Percentiles rank a stretch among this genome's conserved stretches.
Conservation (phyloP, 1,284 basidiomycete species). For the Somion occarium region DNA sequence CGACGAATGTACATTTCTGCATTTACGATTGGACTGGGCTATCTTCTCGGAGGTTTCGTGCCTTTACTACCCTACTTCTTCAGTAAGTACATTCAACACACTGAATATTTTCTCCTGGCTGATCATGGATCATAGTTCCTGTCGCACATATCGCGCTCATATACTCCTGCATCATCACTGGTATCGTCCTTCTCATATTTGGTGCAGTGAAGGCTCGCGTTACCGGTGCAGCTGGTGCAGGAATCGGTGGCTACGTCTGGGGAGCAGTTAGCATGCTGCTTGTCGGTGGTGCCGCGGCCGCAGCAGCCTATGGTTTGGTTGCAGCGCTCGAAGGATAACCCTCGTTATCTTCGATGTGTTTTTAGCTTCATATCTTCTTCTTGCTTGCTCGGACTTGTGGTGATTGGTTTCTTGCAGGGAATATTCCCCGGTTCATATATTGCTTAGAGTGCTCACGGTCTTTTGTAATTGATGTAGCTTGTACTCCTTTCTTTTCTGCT, state of each 20-base stretch:
- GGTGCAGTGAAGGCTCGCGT: constrained; percentile 88
- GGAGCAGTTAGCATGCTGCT: constrained; percentile 88
- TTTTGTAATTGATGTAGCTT: background rate
- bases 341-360: background rate
- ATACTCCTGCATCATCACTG: constrained; percentile 76
- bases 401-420: background rate
- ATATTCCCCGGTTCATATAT: background rate
- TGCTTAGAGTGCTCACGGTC: background rate
- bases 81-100: constrained; percentile 34
- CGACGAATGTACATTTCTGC: constrained; percentile 71
- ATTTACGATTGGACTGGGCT: constrained; percentile 87
- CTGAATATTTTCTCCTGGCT: background rate
- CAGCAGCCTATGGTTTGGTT: constrained; percentile 85
- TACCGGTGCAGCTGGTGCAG: constrained; percentile 72
- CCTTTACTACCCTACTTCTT: constrained; percentile 92
- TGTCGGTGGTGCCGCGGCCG: constrained; percentile 89
- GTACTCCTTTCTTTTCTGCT: background rate
- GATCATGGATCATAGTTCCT: constrained; percentile 16
- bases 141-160: constrained; percentile 62
- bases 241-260: constrained; percentile 60
- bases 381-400: background rate
- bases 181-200: constrained; percentile 83
- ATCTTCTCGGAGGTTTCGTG: constrained; percentile 84
- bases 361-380: background rate
- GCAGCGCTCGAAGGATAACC: constrained; percentile 54